Base-by-base conservation (phyloP, 139 green algal genomes). In the Prasinococcaceae sp. region DNA sequence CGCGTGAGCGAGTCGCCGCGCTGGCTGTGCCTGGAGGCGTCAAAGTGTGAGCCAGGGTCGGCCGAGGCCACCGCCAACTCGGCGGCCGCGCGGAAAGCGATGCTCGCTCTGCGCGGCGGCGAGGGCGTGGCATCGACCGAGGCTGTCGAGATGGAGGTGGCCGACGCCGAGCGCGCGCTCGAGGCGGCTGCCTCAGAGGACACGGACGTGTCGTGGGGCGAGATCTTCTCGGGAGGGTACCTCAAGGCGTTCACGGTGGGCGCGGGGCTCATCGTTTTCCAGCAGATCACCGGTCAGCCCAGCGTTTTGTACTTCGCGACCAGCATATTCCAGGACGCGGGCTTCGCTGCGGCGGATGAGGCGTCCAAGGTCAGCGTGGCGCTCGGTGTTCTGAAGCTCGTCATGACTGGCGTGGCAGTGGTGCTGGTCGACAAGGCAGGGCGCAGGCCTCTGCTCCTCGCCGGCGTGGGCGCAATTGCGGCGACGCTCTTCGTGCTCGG, bases 301-400 rank as follows among this genome's bases (percentile, higher is more conserved):
- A 80, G 59, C 6, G 86, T 95, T 36, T 60, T 95, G 19, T 94
- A 94, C 68, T 94, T 94, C 51, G 85, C 84, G 0, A 47, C 45
- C 9, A 43, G 64, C 44, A 76, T 83, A 28, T 68, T 76, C 22
- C 55, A 85, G 55, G 62, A 74, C 0, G 81, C 83, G 0, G 82
- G 81, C 4, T 86, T 92, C 59, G 50, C 63, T 0, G 58, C 32
- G 0, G 65, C 60, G 0, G 28, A 39, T 19, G 58, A 79, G 22
- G 78, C 78, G 3, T 77, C 79, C 1, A 56, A 57, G 8, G 66
- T 85, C 20, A 63, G 75, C 0, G 77, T 94, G 16, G 8, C 79
- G 0, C 61, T 94, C 10, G 85, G 85, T 6, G n/a, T 65, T 6
- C 93, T 90, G 67, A 94, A 95, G 64, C 70, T 95, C 1, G 6